Percentiles rank a stretch among this genome's conserved stretches.
Evolutionary conservation across 495 filamentous ascomycete genomes (phyloP).

Genomic region (Aspergillus bertholletiae): DNA sequence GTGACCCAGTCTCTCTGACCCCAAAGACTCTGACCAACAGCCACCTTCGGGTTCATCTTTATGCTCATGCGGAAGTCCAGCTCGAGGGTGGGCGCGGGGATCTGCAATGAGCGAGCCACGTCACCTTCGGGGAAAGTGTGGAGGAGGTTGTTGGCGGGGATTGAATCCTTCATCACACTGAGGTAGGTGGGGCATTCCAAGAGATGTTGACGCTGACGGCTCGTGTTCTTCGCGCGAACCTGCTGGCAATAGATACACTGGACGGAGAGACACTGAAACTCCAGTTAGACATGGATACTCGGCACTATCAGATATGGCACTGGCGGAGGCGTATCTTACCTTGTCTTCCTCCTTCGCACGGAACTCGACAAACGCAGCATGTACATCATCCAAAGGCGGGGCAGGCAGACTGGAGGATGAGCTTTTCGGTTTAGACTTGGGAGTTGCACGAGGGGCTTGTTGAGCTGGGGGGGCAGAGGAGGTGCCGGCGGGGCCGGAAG

Average conservation of each 20-base stretch:
- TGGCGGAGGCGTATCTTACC: slow-evolving; percentile 27
- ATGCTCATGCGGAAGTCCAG: slow-evolving; percentile 63
- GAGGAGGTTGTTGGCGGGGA: slow-evolving; percentile 54
- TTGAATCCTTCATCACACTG: slow-evolving; percentile 55
- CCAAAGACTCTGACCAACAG: slow-evolving; percentile 50
- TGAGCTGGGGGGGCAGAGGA: slow-evolving; percentile 28
- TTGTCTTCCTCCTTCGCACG: slow-evolving; percentile 57
- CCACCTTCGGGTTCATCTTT: slow-evolving; percentile 54
- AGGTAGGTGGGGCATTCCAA: slow-evolving; percentile 55
- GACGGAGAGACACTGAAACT: slow-evolving; percentile 49
- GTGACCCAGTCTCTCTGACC: slow-evolving; percentile 58
- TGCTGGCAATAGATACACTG: slow-evolving; percentile 59
- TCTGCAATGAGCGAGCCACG: slow-evolving; percentile 48
- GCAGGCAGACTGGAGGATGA: slow-evolving; percentile 38
- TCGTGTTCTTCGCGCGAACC: slow-evolving; percentile 55
- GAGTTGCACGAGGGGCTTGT: slow-evolving; percentile 34
- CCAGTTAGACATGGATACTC: slow-evolving; percentile 3
- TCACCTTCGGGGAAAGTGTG: slow-evolving; percentile 55
- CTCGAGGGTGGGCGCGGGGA: slow-evolving; percentile 53
- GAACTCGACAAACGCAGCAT: slow-evolving; percentile 55
- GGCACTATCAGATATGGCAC: not conserved
- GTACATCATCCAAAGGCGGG: slow-evolving; percentile 50
- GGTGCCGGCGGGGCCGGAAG: slow-evolving; percentile 31
- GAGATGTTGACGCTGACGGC: slow-evolving; percentile 52
- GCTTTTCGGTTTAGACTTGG: slow-evolving; percentile 42